These are phyloP conservation scores for Amoebophrya sp. DNA, from an alignment of 169 alveolate genomes.

Conservation along the genomic window DNA sequence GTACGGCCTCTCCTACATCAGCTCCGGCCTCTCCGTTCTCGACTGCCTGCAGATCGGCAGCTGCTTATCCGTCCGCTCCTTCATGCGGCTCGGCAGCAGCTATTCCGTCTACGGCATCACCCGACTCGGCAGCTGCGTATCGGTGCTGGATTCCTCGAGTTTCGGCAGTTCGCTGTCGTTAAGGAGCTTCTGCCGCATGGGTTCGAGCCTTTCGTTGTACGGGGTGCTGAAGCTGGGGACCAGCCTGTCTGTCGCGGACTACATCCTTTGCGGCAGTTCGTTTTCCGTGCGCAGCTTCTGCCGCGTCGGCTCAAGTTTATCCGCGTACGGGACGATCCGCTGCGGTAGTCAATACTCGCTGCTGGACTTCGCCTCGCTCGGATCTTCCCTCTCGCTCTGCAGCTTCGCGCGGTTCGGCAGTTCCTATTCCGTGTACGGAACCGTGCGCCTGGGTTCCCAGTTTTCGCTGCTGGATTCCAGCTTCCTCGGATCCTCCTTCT, in stretches of 20 bases:
- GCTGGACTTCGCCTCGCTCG: background rate
- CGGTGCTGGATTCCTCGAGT: background rate
- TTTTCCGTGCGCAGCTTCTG: background rate
- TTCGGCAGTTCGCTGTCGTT: background rate
- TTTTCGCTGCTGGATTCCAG: constrained; percentile 4
- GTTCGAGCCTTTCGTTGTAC: background rate
- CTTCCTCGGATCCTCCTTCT: background rate
- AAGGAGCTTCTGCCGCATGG: background rate
- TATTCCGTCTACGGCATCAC: background rate
- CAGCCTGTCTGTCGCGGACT: background rate
- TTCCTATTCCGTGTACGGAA: background rate
- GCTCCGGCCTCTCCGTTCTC: background rate
- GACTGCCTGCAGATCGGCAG: background rate
- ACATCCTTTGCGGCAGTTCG: background rate
- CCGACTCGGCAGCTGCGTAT: background rate
- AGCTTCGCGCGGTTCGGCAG: background rate
- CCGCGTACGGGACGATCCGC: background rate
- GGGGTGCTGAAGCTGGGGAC: background rate
- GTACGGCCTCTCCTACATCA: background rate
- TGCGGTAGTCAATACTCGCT: background rate
- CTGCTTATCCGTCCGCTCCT: constrained; percentile 5
- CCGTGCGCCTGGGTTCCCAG: background rate
- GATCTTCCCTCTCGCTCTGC: background rate
- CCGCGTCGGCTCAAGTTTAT: background rate
- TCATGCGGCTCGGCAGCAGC: background rate